Base-by-base conservation (phyloP, 2,329 filamentous ascomycete genomes). In the Microcyclosporella mali region DNA sequence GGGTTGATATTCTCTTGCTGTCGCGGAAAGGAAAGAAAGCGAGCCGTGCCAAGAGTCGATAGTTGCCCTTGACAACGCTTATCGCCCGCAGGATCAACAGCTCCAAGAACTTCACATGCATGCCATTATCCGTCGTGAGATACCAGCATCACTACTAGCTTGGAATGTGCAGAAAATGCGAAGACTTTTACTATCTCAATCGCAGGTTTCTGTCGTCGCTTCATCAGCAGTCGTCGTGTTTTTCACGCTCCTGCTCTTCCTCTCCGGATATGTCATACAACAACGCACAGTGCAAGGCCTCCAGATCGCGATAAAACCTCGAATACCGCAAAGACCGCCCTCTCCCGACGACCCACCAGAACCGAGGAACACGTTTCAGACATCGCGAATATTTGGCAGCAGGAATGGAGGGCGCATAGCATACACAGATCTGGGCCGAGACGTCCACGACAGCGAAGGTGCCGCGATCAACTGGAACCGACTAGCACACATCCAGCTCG, bases 191-290 rank as follows among this genome's bases (percentile, higher is more conserved):
- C 32, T 55, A 37, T 81, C 81, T 9, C 81, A 81, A 11, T 74
- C 78, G 9, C 83, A 88, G 69, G 82, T 87, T 39, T 85, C 83
- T 29, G 69, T 86, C 45, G 70, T 82, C 45, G 68, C 84, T 44
- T 83, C 84, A 19, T 77, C 77, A 7, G 63, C 68, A 30, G 77
- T 48, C 66, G 84, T 95, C 46, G 70, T 86, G 50, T 63, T 85
- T 18, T 95, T 87, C 66, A 94, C 88, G 2, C 65, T 82, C 29
- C 78, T 88, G 3, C 79, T 95, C 18, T 95, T 95, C 64, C 73
- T 95, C 25, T 88, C 85, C 39, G 89, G 89, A 57, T 95, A 94
- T 64, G 77, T 82, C 2, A 75, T 95, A 40, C 89, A 95, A 59
- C 89, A 95, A 65, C 80, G 87, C 56, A 92, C 88, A 0, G 78